phyloP scores from a whole-genome alignment of 176 grass and related monocot genomes.

The Juncus effusus region DNA sequence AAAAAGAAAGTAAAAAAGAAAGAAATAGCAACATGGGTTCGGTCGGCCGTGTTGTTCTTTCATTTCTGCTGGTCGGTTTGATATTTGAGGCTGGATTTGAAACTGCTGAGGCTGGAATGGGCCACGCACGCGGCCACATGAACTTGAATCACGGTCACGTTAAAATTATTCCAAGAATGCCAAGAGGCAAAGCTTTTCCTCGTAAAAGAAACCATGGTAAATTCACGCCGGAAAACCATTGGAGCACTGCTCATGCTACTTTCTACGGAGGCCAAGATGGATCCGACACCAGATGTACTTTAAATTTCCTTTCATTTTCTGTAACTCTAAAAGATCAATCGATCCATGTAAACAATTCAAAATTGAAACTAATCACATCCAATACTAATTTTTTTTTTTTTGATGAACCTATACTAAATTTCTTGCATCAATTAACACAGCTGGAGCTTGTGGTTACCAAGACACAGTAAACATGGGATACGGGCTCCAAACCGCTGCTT shows the following conservation, averaged over 20 bases:
- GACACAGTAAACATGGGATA: conserved; percentile 66
- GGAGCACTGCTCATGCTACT: conserved; percentile 58
- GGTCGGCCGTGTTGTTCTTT: conserved; percentile 25
- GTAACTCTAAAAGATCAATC: neutral
- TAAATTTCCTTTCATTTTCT: conserved; percentile 17
- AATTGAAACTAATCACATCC: too few species aligned
- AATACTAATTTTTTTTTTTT: too few species aligned
- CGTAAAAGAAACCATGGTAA: conserved; percentile 52
- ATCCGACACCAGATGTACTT: conserved; percentile 38
- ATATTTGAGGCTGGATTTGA: conserved; percentile 2
- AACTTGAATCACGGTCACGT: conserved; percentile 4
- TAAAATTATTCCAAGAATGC: conserved; percentile 16
- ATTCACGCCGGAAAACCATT: conserved; percentile 32
- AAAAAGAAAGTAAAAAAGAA: conserved; percentile 19
- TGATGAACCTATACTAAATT: too few species aligned
- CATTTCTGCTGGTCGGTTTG: conserved; percentile 28
- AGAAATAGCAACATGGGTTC: conserved; percentile 22
- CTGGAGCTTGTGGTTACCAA: conserved; percentile 64
- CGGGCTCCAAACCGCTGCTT: conserved; percentile 63
- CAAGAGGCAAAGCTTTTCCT: neutral
- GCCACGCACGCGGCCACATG: neutral
- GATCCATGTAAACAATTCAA: too few species aligned
- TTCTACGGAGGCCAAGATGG: conserved; percentile 69
- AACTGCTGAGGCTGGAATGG: neutral
- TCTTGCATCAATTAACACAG: conserved; percentile 18